Base-by-base conservation (phyloP, 441 rosid species). In the Populus hybrid region DNA sequence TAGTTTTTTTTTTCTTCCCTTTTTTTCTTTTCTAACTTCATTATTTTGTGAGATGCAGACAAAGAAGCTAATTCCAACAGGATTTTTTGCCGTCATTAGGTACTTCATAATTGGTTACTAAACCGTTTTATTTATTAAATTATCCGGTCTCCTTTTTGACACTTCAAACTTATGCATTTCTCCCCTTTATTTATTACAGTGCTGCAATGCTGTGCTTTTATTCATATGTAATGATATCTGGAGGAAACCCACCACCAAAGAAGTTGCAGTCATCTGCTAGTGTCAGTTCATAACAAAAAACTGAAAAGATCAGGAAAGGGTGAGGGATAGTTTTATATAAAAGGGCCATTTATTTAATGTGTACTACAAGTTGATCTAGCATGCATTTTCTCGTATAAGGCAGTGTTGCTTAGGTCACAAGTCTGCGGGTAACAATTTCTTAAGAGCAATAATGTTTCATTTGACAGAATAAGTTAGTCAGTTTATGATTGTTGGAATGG, bases 201-300 rank as follows among this genome's bases (percentile, higher is more conserved):
- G 92, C 90, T 78, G 89, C 87, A 36, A 95, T 95, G 99, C 81
- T 93, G 70, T 91, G 88, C 83, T 93, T 93, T 88, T 95, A 90
- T 73, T 77, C 84, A 0, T 87, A 93, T 71, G 98, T 95, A 83
- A 77, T 92, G 83, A 71, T 89, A 61, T 89, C 98, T 1, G 99
- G 99, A 77, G 99, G 99, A 78, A 95, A 95, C 73, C 99, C 98
- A 12, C 95, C 97, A 36, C 98, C 99, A 72, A 95, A 93, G 87
- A 93, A 93, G 86, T 81, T 84, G 88, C 91, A 89, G 69, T 79
- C 86, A 57, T 70, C 90, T 75, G 85, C 87, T 11, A 79, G 53
- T 73, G 67, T 67, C 71, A 59, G 75, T n/a, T 87, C 88, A 67
- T 88, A 81, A 86, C 76, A 68, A 57, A 40, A 81, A 79, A 12